These are phyloP conservation scores for Eudorina sp. DNA, from an alignment of 139 green algal genomes.

Conservation along the genomic window DNA sequence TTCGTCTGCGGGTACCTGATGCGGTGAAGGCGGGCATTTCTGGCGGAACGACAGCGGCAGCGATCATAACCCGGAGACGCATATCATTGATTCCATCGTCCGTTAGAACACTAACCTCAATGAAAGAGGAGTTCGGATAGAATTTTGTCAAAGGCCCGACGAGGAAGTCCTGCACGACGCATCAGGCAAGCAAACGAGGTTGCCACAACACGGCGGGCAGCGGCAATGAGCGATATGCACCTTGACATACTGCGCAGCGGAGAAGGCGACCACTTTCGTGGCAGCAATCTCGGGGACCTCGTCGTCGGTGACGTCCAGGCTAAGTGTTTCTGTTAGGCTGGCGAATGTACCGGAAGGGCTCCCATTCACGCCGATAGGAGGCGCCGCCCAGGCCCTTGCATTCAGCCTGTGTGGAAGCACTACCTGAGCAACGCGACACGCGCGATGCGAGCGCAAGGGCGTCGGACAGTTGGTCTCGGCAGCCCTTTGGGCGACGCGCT, in stretches of 20 bases:
- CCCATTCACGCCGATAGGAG: too few species aligned
- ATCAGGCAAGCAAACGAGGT: background rate
- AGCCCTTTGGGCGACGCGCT: too few species aligned
- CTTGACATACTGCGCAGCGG: conserved; percentile 50
- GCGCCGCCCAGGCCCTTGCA: too few species aligned
- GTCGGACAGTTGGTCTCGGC: too few species aligned
- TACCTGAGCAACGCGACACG: too few species aligned
- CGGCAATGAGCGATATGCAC: background rate
- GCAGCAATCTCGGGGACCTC: background rate
- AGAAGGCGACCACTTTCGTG: conserved; percentile 20
- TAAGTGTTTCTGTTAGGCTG: background rate
- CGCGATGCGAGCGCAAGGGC: too few species aligned
- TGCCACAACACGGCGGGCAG: background rate
- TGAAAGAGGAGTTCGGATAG: conserved; percentile 48
- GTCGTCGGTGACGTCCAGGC: background rate
- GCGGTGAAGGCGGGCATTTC: too few species aligned
- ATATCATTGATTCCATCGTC: too few species aligned
- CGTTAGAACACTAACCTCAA: conserved; percentile 44
- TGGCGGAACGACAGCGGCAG: too few species aligned
- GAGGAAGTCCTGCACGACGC: conserved; percentile 44
- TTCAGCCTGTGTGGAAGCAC: too few species aligned
- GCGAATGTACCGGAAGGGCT: background rate
- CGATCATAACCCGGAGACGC: too few species aligned
- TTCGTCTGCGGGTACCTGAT: too few species aligned
- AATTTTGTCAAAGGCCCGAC: background rate